Evolutionary conservation across 345 rosid genomes (phyloP).

Genomic region (Tarenaya hassleriana): DNA sequence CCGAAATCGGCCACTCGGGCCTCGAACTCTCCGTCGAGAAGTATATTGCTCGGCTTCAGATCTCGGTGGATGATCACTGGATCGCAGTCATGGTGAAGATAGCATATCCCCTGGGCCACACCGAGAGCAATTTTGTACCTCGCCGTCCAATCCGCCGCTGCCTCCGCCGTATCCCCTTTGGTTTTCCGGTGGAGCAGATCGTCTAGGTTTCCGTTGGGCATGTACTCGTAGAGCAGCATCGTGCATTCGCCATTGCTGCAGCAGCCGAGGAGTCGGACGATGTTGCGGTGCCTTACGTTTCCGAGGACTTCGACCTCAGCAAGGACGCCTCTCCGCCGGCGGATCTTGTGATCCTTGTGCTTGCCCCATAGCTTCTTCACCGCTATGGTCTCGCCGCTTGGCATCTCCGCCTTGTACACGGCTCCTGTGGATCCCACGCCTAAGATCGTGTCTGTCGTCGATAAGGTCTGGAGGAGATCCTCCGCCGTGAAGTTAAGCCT

Average conservation of each 20-base stretch:
- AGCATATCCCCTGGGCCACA: slow-evolving; percentile 98
- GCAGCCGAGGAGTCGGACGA: slow-evolving; percentile 83
- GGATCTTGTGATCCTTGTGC: slow-evolving; percentile 60
- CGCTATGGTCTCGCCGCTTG: slow-evolving; percentile 88
- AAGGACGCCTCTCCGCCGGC: slow-evolving; percentile 53
- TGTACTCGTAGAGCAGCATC: slow-evolving; percentile 89
- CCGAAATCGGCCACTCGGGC: slow-evolving; percentile 99
- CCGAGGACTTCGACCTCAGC: slow-evolving; percentile 96
- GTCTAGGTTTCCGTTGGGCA: slow-evolving; percentile 90
- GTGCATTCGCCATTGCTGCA: slow-evolving; percentile 87
- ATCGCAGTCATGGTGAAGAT: slow-evolving; percentile 95
- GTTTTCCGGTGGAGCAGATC: slow-evolving; percentile 69
- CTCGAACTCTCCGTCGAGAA: slow-evolving; percentile 84
- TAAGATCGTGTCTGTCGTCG: slow-evolving; percentile 61
- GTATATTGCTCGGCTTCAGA: slow-evolving; percentile 84
- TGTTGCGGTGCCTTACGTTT: slow-evolving; percentile 81
- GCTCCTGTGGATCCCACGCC: slow-evolving; percentile 98
- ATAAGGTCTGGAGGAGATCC: slow-evolving; percentile 67
- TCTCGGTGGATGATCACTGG: slow-evolving; percentile 98
- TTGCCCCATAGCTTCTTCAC: slow-evolving; percentile 92
- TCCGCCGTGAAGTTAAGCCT: slow-evolving; percentile 84
- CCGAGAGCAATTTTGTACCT: slow-evolving; percentile 82
- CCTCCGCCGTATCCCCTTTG: too few species aligned
- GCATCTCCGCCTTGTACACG: slow-evolving; percentile 89
- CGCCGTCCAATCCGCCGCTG: slow-evolving; percentile 80